A percentile compares a stretch with the other conserved stretches of the same genome.
These are phyloP conservation scores for Russula emetica DNA, from an alignment of 768 basidiomycete genomes.

Conservation along the genomic window DNA sequence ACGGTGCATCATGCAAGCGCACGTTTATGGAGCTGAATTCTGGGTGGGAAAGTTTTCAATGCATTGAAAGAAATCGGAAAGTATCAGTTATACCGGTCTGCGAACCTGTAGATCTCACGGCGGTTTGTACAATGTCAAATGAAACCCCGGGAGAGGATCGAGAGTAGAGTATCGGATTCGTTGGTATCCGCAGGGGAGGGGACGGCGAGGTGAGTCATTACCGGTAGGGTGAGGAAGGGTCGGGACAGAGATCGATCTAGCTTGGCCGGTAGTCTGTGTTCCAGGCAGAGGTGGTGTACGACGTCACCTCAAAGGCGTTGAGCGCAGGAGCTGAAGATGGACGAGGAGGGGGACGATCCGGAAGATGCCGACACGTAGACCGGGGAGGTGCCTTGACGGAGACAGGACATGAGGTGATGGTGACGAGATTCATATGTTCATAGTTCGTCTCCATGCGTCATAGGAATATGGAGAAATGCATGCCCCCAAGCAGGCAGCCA, in stretches of 20 bases:
- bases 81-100: conserved; percentile 56
- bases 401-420: conserved; percentile 70
- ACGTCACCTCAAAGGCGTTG: conserved; percentile 70
- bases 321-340: conserved; percentile 76
- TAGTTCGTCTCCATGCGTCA: conserved; percentile 64
- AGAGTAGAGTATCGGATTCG: conserved; percentile 28
- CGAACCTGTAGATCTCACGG: conserved; percentile 74
- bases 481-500: conserved; percentile 77
- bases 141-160: conserved; percentile 73
- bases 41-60: background rate
- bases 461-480: conserved; percentile 84
- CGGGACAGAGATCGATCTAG: conserved; percentile 53
- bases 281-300: conserved; percentile 60
- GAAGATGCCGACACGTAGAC: conserved; percentile 48
- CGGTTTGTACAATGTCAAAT: conserved; percentile 83
- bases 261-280: conserved; percentile 64
- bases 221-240: conserved; percentile 31
- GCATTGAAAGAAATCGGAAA: background rate
- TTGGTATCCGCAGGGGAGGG: conserved; percentile 21
- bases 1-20: conserved; percentile 62
- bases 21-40: conserved; percentile 73
- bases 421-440: conserved; percentile 60
- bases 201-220: conserved; percentile 34
- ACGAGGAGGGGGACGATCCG: conserved; percentile 40
- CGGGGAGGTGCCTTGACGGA: conserved; percentile 47